Percentiles rank a stretch among this genome's conserved stretches.
phyloP scores from a whole-genome alignment of 2,329 filamentous ascomycete species.

The Stachybotrys echinatus region DNA sequence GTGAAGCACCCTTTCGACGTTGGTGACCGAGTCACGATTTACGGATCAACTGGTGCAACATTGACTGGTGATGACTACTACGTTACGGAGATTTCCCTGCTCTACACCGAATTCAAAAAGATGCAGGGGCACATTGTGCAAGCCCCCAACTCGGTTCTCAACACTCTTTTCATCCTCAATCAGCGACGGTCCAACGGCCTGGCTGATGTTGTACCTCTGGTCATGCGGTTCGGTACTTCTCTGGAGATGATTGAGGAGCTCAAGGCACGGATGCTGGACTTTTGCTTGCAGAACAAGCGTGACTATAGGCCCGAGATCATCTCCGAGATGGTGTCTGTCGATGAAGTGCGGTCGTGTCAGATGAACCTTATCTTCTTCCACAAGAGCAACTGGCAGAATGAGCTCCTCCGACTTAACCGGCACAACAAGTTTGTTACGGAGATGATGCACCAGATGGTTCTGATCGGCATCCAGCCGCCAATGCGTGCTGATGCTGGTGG shows the following conservation, averaged over 20 bases:
- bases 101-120: constrained; percentile 98
- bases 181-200: constrained; percentile 84
- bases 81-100: constrained; percentile 85
- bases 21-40: constrained; percentile 85
- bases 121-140: constrained; percentile 96
- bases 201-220: constrained; percentile 78
- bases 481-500: constrained; percentile 56
- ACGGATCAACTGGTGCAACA: constrained; percentile 78
- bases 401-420: constrained; percentile 79
- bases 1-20: constrained; percentile 98
- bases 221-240: constrained; percentile 84
- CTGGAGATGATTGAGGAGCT: constrained; percentile 78
- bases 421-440: constrained; percentile 94
- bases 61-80: constrained; percentile 89
- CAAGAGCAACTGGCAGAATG: constrained; percentile 95
- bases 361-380: constrained; percentile 97
- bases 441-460: constrained; percentile 79
- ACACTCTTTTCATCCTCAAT: constrained; percentile 91
- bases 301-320: constrained; percentile 85
- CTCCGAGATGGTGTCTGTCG: constrained; percentile 74
- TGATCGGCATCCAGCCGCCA: constrained; percentile 81
- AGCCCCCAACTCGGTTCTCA: constrained; percentile 89
- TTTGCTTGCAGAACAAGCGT: constrained; percentile 78
- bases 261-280: constrained; percentile 74
- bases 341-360: constrained; percentile 78